These are phyloP conservation scores for Lobosporangium transversale DNA, from an alignment of 192 early-diverging fungal species.

Conservation along the genomic window DNA sequence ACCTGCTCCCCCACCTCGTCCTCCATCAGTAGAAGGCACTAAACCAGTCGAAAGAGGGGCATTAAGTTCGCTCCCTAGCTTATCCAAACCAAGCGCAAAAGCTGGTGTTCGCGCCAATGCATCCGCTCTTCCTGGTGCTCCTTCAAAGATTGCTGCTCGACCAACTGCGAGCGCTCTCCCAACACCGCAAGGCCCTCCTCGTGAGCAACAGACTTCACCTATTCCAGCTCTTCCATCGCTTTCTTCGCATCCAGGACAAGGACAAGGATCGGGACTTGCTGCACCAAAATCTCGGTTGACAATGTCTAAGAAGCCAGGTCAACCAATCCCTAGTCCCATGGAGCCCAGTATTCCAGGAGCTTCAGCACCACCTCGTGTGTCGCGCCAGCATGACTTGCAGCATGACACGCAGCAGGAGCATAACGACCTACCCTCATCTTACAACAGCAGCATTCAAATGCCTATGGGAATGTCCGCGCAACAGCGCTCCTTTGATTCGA, in stretches of 20 bases:
- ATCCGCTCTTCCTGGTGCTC: slow-evolving; percentile 26
- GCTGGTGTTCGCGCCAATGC: slow-evolving; percentile 19
- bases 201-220: slow-evolving; percentile 26
- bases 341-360: slow-evolving; percentile 25
- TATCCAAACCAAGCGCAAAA: slow-evolving; percentile 27
- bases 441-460: background rate
- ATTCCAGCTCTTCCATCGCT: slow-evolving; percentile 27
- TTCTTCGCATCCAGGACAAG: slow-evolving; percentile 50
- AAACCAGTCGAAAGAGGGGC: slow-evolving; percentile 30
- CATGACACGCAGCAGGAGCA: slow-evolving; percentile 39
- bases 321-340: slow-evolving; percentile 21
- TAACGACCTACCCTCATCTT: slow-evolving; percentile 7
- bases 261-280: slow-evolving; percentile 19
- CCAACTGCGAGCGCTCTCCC: slow-evolving; percentile 26
- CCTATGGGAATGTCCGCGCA: slow-evolving; percentile 20
- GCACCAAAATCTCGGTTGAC: slow-evolving; percentile 47
- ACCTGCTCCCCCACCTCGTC: slow-evolving; percentile 58
- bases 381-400: slow-evolving; percentile 42
- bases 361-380: slow-evolving; percentile 27
- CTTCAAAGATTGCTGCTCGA: slow-evolving; percentile 19
- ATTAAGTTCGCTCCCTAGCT: slow-evolving; percentile 32
- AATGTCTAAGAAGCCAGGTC: slow-evolving; percentile 48
- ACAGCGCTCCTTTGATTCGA: slow-evolving; percentile 45
- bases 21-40: slow-evolving; percentile 34
- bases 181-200: slow-evolving; percentile 24